Conservation (phyloP, 495 filamentous ascomycete species). For the Pyrenopolyporus hunteri region DNA sequence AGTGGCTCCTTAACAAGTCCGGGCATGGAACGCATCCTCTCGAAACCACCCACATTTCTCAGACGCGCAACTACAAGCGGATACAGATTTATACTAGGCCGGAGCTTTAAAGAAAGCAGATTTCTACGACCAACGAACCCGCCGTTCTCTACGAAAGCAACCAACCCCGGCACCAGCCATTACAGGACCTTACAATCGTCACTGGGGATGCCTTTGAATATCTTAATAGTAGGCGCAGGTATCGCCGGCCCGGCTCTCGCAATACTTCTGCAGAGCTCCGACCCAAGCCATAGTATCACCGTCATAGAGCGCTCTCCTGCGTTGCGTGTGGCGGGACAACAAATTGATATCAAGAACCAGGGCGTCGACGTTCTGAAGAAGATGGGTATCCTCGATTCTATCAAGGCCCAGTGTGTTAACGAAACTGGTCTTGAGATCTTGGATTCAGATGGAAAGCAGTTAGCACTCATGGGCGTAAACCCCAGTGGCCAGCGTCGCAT, state of each 20-base stretch:
- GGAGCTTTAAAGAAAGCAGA: not conserved
- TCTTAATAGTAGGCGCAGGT: conserved; percentile 89
- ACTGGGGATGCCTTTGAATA: conserved; percentile 52
- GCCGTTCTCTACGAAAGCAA: not conserved
- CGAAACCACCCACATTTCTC: not conserved
- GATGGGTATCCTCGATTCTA: conserved; percentile 53
- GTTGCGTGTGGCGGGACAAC: conserved; percentile 53
- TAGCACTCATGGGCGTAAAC: conserved; percentile 46
- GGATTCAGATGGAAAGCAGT: conserved; percentile 41
- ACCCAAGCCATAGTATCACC: conserved; percentile 54
- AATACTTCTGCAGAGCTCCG: conserved; percentile 36
- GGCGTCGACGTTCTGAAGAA: conserved; percentile 55
- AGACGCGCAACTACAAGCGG: not conserved
- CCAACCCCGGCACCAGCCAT: not conserved
- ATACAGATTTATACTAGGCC: not conserved
- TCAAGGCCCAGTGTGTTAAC: conserved; percentile 46
- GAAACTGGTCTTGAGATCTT: conserved; percentile 52
- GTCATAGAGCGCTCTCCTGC: conserved; percentile 54
- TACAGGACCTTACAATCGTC: conserved; percentile 6
- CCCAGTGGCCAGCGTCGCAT: conserved; percentile 46
- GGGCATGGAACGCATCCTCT: conserved; percentile 5
- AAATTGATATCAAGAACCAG: conserved; percentile 54
- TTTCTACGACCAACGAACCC: not conserved
- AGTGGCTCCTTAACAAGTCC: not conserved
- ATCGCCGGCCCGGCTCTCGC: conserved; percentile 86